Evolutionary conservation across 495 filamentous ascomycete species (phyloP).

Genomic region (Entonaema liquescens): DNA sequence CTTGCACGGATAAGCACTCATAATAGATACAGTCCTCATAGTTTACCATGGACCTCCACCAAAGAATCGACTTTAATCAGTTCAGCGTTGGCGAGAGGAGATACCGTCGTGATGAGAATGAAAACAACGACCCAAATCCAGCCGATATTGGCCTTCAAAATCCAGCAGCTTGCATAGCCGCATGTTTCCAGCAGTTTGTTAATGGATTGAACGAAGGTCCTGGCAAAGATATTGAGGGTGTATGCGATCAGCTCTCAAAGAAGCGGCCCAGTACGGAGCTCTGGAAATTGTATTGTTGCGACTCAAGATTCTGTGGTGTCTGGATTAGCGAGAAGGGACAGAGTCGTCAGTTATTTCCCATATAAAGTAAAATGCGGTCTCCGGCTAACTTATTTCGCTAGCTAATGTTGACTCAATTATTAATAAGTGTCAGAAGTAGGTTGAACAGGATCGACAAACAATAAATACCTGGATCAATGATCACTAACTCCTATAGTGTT

Average conservation of each 20-base stretch:
- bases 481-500: slow-evolving; percentile 40
- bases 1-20: slow-evolving; percentile 28
- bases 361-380: slow-evolving; percentile 1
- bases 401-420: slow-evolving; percentile 57
- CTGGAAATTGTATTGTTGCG: slow-evolving; percentile 58
- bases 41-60: slow-evolving; percentile 29
- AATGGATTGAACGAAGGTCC: slow-evolving; percentile 16
- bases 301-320: slow-evolving; percentile 55
- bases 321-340: slow-evolving; percentile 47
- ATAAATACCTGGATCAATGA: not conserved
- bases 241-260: slow-evolving; percentile 41
- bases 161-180: slow-evolving; percentile 33
- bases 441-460: not conserved
- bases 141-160: slow-evolving; percentile 23
- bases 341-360: slow-evolving; percentile 53
- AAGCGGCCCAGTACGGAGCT: slow-evolving; percentile 37
- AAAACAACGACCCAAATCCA: not conserved
- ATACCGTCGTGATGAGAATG: not conserved
- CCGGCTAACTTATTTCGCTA: slow-evolving; percentile 44
- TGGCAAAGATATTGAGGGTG: slow-evolving; percentile 20
- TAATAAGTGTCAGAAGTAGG: slow-evolving; percentile 59
- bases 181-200: slow-evolving; percentile 41
- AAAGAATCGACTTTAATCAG: not conserved
- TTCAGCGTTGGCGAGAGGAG: not conserved
- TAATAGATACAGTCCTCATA: slow-evolving; percentile 25